Evolutionary conservation across 768 basidiomycete species (phyloP).

Genomic region (Epithele typhae): DNA sequence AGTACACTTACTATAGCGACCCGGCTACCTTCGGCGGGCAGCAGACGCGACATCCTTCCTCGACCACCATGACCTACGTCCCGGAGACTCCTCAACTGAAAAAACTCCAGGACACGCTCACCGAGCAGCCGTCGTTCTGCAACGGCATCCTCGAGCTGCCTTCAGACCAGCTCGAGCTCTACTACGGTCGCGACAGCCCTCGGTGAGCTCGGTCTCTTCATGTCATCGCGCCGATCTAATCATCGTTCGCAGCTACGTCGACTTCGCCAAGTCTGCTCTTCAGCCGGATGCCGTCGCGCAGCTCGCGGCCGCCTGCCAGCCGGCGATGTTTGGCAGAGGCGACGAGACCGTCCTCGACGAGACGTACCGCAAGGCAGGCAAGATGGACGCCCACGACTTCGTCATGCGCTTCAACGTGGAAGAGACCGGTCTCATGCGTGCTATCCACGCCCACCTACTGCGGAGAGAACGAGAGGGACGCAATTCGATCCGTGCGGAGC

Average conservation of each 20-base stretch:
- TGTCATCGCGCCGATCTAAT: background rate
- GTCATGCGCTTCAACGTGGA: slow-evolving; percentile 28
- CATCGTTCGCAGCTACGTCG: slow-evolving; percentile 8
- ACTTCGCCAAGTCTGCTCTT: slow-evolving; percentile 5
- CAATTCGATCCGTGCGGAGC: slow-evolving; percentile 24
- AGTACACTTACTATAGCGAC: too few species aligned
- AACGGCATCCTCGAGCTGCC: background rate
- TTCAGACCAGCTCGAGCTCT: background rate
- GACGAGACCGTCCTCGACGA: slow-evolving; percentile 39
- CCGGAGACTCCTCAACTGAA: too few species aligned
- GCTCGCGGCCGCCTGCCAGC: slow-evolving; percentile 33
- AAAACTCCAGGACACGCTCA: too few species aligned
- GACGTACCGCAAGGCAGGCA: slow-evolving; percentile 42
- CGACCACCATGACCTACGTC: too few species aligned
- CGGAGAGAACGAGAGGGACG: background rate
- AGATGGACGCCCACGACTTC: slow-evolving; percentile 37
- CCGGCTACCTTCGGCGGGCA: too few species aligned
- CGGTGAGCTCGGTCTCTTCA: background rate
- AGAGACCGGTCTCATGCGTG: slow-evolving; percentile 24
- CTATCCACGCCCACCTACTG: slow-evolving; percentile 11
- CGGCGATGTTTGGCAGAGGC: slow-evolving; percentile 36
- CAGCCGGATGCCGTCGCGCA: slow-evolving; percentile 7
- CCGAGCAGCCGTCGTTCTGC: background rate
- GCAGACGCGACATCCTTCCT: too few species aligned
- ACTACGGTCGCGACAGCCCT: background rate